phyloP scores from a whole-genome alignment of 2,329 filamentous ascomycete species.

The Penicillium glabrum region DNA sequence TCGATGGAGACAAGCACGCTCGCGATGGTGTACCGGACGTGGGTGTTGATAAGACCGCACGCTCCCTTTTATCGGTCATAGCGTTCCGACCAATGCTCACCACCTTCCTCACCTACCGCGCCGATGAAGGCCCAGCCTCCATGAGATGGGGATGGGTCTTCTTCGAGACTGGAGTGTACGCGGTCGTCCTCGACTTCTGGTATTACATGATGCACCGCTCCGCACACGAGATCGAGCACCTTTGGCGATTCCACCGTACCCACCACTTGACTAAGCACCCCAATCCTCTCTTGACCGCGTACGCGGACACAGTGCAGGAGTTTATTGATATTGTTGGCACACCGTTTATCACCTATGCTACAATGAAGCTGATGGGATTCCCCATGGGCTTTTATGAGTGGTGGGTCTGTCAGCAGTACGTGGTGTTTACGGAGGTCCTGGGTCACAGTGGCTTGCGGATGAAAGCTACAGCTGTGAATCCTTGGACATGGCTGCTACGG shows the following conservation, averaged over 20 bases:
- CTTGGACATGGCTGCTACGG: conserved; percentile 33
- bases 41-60: conserved; percentile 32
- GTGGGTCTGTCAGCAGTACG: conserved; percentile 35
- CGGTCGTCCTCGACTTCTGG: conserved; percentile 45
- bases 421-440: conserved; percentile 31
- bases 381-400: conserved; percentile 49
- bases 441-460: conserved; percentile 27
- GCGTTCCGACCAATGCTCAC: conserved; percentile 31
- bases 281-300: conserved; percentile 41
- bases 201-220: conserved; percentile 36
- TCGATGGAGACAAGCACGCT: conserved; percentile 46
- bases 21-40: conserved; percentile 46
- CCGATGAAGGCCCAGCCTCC: conserved; percentile 20
- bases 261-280: conserved; percentile 48
- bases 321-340: conserved; percentile 42
- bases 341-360: conserved; percentile 38
- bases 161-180: conserved; percentile 41
- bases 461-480: conserved; percentile 32
- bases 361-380: conserved; percentile 36
- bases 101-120: conserved; percentile 27
- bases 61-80: conserved; percentile 32
- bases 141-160: conserved; percentile 36
- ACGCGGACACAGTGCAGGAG: conserved; percentile 45
- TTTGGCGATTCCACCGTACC: conserved; percentile 46
- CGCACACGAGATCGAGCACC: conserved; percentile 39